These are phyloP conservation scores for Phytophthora brassicae DNA, from an alignment of 352 stramenopile species.

Conservation along the genomic window DNA sequence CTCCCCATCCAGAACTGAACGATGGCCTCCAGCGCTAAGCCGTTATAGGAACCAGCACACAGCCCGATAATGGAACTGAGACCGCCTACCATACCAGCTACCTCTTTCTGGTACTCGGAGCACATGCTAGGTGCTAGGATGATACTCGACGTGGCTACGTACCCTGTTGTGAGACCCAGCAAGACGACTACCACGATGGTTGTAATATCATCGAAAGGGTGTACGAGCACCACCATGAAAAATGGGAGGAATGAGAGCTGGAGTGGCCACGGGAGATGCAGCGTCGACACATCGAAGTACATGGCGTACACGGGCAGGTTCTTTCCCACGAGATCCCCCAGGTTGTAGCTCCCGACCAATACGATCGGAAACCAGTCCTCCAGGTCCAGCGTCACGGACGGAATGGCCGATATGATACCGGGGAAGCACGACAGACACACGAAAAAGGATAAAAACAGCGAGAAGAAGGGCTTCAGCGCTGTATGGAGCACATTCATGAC, in stretches of 20 bases:
- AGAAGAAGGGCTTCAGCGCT: slow-evolving; percentile 76
- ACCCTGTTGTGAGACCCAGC: slow-evolving; percentile 69
- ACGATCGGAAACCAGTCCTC: slow-evolving; percentile 80
- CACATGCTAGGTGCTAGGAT: slow-evolving; percentile 76
- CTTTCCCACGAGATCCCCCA: slow-evolving; percentile 81
- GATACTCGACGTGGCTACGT: slow-evolving; percentile 78
- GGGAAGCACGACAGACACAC: slow-evolving; percentile 81
- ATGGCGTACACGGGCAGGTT: slow-evolving; percentile 71
- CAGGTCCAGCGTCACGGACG: slow-evolving; percentile 55
- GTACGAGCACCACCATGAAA: slow-evolving; percentile 58
- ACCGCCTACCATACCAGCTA: slow-evolving; percentile 72
- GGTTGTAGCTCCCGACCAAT: slow-evolving; percentile 72
- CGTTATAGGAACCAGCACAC: slow-evolving; percentile 76
- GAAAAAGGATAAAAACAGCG: slow-evolving; percentile 76
- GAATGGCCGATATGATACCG: slow-evolving; percentile 72
- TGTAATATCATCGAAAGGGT: slow-evolving; percentile 56
- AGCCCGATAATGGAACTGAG: slow-evolving; percentile 75
- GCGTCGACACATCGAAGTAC: slow-evolving; percentile 66
- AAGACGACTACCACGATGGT: slow-evolving; percentile 55
- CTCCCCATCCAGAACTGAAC: slow-evolving; percentile 46
- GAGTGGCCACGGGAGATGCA: slow-evolving; percentile 67
- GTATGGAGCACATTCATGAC: slow-evolving; percentile 60
- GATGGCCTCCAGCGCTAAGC: slow-evolving; percentile 66
- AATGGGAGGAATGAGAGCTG: slow-evolving; percentile 72
- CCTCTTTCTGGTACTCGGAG: slow-evolving; percentile 77